Conservation (phyloP, 768 basidiomycete genomes). For the Mycena vitilis region DNA sequence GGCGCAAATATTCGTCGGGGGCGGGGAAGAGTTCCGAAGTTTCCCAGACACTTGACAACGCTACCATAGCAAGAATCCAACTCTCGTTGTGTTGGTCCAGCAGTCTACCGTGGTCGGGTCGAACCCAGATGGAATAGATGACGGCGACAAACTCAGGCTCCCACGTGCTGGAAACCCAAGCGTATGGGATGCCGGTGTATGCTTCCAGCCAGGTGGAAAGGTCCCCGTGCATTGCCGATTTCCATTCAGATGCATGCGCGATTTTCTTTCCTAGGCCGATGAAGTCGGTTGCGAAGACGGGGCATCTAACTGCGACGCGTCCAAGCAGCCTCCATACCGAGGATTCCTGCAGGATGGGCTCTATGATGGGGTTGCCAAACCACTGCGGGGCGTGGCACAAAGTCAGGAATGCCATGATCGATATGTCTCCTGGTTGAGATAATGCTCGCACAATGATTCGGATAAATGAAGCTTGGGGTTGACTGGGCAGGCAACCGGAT, state of each 20-base stretch:
- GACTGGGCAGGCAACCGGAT: neutral
- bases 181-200: neutral
- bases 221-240: neutral
- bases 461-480: neutral
- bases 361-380: neutral
- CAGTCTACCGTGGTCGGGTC: neutral
- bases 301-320: neutral
- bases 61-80: neutral
- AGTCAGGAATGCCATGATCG: neutral
- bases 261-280: neutral
- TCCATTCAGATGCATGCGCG: neutral
- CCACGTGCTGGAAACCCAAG: neutral
- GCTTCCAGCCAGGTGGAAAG: neutral
- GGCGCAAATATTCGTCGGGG: neutral
- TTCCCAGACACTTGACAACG: neutral
- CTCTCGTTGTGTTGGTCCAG: neutral
- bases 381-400: neutral
- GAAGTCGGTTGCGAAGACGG: neutral
- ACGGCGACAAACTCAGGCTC: neutral
- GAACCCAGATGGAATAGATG: slow-evolving; percentile 1
- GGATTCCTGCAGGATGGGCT: neutral
- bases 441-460: slow-evolving; percentile 3
- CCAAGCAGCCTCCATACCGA: slow-evolving; percentile 5
- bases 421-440: neutral
- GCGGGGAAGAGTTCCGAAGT: too few species aligned